Conservation (phyloP, 768 basidiomycete species). For the Pleurotus sapidus region DNA sequence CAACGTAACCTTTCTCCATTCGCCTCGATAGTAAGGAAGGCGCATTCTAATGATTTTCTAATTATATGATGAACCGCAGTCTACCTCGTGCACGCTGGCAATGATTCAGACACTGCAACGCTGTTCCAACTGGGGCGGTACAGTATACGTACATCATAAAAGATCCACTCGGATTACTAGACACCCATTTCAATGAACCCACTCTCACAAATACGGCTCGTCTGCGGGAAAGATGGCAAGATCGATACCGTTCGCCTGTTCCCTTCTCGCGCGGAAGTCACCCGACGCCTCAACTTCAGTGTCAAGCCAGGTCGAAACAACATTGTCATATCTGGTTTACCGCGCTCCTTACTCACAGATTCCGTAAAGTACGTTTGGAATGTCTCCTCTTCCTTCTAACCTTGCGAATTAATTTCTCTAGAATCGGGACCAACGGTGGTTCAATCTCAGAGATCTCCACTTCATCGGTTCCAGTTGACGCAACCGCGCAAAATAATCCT, state of each 20-base stretch:
- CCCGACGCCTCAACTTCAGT: slow-evolving; percentile 25
- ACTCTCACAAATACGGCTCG: slow-evolving; percentile 16
- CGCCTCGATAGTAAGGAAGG: too few species aligned
- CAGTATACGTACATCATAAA: too few species aligned
- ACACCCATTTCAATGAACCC: too few species aligned
- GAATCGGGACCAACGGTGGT: too few species aligned
- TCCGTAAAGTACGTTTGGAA: neutral
- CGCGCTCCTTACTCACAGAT: slow-evolving; percentile 20
- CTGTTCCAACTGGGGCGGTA: too few species aligned
- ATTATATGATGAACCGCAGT: too few species aligned
- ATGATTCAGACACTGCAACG: too few species aligned
- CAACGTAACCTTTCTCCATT: too few species aligned
- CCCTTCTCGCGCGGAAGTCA: slow-evolving; percentile 31
- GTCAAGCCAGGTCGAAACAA: slow-evolving; percentile 30
- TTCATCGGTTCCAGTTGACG: neutral
- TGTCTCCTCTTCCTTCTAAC: neutral
- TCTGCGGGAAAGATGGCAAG: slow-evolving; percentile 23
- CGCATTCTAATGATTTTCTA: too few species aligned
- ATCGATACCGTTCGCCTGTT: slow-evolving; percentile 31
- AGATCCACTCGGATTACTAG: too few species aligned
- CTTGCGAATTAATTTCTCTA: too few species aligned
- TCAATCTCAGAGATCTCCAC: neutral
- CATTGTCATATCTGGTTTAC: slow-evolving; percentile 27
- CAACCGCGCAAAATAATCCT: neutral
- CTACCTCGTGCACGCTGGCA: too few species aligned